Percentiles rank a stretch among this genome's conserved stretches.
Conservation (phyloP, 2,329 filamentous ascomycete species). For the Alternaria sp. region DNA sequence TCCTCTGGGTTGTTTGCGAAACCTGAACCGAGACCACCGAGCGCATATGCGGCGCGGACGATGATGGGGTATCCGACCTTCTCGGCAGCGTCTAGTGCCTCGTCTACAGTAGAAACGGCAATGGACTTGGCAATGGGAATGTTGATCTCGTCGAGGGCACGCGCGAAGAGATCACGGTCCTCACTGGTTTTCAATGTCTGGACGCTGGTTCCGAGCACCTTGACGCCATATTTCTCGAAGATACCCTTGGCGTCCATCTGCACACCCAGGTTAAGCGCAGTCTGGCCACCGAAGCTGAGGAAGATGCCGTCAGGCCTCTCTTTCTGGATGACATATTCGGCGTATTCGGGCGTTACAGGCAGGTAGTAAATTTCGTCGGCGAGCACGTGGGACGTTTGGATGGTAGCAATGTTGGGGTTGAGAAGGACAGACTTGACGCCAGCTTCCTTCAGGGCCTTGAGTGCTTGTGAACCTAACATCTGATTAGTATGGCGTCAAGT, state of each 20-base stretch:
- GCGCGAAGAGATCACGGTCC: slow-evolving; percentile 94
- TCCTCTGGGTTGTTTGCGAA: slow-evolving; percentile 96
- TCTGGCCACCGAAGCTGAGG: slow-evolving; percentile 96
- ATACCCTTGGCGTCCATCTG: slow-evolving; percentile 96
- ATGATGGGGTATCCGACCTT: slow-evolving; percentile 96
- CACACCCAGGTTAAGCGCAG: slow-evolving; percentile 93
- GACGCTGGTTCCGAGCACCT: slow-evolving; percentile 93
- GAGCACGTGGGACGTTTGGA: slow-evolving; percentile 95
- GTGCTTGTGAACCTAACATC: slow-evolving; percentile 81
- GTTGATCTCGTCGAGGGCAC: slow-evolving; percentile 94
- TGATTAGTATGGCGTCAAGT: slow-evolving; percentile 26
- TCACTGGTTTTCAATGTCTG: slow-evolving; percentile 93
- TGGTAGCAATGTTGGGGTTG: slow-evolving; percentile 98
- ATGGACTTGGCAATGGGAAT: slow-evolving; percentile 98
- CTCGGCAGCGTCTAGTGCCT: slow-evolving; percentile 86
- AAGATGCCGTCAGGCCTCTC: slow-evolving; percentile 97
- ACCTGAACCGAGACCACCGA: slow-evolving; percentile 94
- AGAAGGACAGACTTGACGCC: slow-evolving; percentile 90
- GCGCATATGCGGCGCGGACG: slow-evolving; percentile 93
- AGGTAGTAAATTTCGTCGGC: slow-evolving; percentile 98
- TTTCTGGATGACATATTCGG: slow-evolving; percentile 95
- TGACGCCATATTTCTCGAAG: slow-evolving; percentile 94
- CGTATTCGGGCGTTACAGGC: slow-evolving; percentile 96
- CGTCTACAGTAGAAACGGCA: slow-evolving; percentile 88
- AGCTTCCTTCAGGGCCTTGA: slow-evolving; percentile 96